Evolutionary conservation across 805 yeast genomes (phyloP), one percentile per base, ranked within the genome.

Genomic region (Clavispora asparagi): DNA sequence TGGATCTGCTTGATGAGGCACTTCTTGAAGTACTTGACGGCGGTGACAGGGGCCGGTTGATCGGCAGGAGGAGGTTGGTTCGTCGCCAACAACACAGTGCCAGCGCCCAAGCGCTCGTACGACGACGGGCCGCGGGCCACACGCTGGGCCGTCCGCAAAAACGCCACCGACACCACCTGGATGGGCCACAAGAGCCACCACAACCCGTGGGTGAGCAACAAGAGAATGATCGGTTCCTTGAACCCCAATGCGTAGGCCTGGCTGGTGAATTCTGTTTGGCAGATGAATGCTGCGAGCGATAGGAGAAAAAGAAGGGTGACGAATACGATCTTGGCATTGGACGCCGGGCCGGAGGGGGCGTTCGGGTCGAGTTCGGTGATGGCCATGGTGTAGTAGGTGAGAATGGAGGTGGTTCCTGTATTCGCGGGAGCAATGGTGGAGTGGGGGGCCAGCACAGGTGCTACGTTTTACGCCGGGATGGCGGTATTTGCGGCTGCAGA

Each of bases 221-320:
- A 65, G 45, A 84, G 65, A 23, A 87, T 62, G 19, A 87, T 70
- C 0, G 96, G 96, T 58, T 87, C 90, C 43, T 76, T 61, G 62
- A 80, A 88, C 4, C 74, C 76, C 7, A 69, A 60, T 28, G 72
- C 68, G 58, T 87, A 84, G 6, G 88, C 73, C 46, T 82, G 82
- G 7, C 88, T 76, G 1, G 95, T 87, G 49, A 83, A 70, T 60
- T 88, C 96, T 0, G 96, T 88, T 60, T 88, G 96, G 13, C 75
- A 57, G 5, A 89, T 90, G 64, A 89, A 89, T 3, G 90, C 57
- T 7, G 78, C 57, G 48, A 71, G 56, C 26, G 74, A 68, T 17
- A 67, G 42, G 29, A 69, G 39, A 44, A 72, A 71, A 29, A 71
- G 58, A 2, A 60, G 39, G 13, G 53, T 55, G 7, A 72, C 65